phyloP scores from a whole-genome alignment of 495 filamentous ascomycete genomes.

The Podospora tetraspora region DNA sequence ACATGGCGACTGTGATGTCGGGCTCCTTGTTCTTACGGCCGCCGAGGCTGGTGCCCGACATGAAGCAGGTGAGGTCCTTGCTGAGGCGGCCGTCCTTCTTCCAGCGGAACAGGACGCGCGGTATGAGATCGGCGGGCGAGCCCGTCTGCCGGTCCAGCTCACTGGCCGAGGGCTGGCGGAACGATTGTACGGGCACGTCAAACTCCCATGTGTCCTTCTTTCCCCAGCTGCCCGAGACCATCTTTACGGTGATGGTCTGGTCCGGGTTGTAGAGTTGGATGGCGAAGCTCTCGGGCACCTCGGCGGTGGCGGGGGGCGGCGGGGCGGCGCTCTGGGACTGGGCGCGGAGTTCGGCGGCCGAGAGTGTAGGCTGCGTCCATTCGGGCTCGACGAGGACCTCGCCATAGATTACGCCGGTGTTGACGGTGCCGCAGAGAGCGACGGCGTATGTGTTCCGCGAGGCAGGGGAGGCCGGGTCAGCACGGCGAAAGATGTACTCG shows the following conservation, averaged over 20 bases:
- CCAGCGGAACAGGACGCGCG: slow-evolving; percentile 83
- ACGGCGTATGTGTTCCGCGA: slow-evolving; percentile 80
- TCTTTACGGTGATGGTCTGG: slow-evolving; percentile 66
- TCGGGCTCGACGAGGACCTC: slow-evolving; percentile 81
- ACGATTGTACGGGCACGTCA: slow-evolving; percentile 81
- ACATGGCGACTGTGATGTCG: slow-evolving; percentile 87
- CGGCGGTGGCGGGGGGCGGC: slow-evolving; percentile 65
- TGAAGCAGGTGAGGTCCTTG: slow-evolving; percentile 70
- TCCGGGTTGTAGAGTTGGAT: slow-evolving; percentile 94
- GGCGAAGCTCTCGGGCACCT: slow-evolving; percentile 70
- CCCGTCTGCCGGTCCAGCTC: slow-evolving; percentile 71
- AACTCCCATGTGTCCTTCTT: slow-evolving; percentile 81
- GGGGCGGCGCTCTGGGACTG: slow-evolving; percentile 55
- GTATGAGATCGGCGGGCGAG: slow-evolving; percentile 61
- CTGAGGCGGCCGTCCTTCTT: slow-evolving; percentile 82
- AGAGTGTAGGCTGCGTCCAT: slow-evolving; percentile 76
- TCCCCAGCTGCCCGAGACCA: slow-evolving; percentile 70
- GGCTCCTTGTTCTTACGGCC: slow-evolving; percentile 79
- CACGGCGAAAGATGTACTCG: slow-evolving; percentile 70
- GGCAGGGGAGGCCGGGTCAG: slow-evolving; percentile 61
- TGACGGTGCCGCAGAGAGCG: slow-evolving; percentile 77
- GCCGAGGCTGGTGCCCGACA: slow-evolving; percentile 69
- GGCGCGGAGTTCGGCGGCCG: slow-evolving; percentile 69
- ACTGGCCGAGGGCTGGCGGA: slow-evolving; percentile 70
- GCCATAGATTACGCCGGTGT: slow-evolving; percentile 74